A percentile compares a stretch with the other conserved stretches of the same genome.
Evolutionary conservation across 257 asterid species (phyloP).

Genomic region (Verbascum thapsus): DNA sequence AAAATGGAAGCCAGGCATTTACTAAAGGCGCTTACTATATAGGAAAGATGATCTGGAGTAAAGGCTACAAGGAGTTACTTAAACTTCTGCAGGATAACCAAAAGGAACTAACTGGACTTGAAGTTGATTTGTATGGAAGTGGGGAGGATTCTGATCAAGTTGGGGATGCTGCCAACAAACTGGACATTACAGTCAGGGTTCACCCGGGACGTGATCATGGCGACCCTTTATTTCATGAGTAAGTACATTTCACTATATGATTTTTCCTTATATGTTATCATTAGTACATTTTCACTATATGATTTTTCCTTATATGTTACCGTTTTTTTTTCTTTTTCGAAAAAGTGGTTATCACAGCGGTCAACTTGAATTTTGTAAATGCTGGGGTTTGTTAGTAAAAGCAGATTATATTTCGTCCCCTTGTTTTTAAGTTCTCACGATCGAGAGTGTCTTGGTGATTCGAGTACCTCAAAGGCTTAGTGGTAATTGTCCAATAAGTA

Average conservation of each 20-base stretch:
- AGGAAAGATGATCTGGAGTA: conserved; percentile 96
- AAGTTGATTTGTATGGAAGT: conserved; percentile 87
- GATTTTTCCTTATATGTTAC: no score
- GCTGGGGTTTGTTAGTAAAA: no score
- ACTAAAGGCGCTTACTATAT: conserved; percentile 89
- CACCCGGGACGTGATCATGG: conserved; percentile 97
- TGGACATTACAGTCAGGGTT: conserved; percentile 69
- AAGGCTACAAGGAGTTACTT: conserved; percentile 93
- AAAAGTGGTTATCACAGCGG: no score
- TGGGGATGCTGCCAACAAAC: conserved; percentile 62
- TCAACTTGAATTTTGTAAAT: no score
- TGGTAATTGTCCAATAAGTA: no score
- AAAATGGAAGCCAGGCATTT: conserved; percentile 54
- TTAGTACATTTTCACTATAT: no score
- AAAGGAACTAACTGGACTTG: conserved; percentile 66
- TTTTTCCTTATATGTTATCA: not conserved
- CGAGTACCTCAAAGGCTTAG: no score
- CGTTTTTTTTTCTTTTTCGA: no score
- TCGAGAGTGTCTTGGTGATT: no score
- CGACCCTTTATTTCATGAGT: conserved; percentile 90
- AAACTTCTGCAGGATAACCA: conserved; percentile 76
- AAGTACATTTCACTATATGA: conserved; percentile 39
- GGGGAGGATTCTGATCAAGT: conserved; percentile 92
- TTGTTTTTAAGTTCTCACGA: no score
- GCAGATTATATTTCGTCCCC: no score